Evolutionary conservation across 225 moss, liverwort and hornwort species (phyloP).

Genomic region (Antitrichia curtipendula): DNA sequence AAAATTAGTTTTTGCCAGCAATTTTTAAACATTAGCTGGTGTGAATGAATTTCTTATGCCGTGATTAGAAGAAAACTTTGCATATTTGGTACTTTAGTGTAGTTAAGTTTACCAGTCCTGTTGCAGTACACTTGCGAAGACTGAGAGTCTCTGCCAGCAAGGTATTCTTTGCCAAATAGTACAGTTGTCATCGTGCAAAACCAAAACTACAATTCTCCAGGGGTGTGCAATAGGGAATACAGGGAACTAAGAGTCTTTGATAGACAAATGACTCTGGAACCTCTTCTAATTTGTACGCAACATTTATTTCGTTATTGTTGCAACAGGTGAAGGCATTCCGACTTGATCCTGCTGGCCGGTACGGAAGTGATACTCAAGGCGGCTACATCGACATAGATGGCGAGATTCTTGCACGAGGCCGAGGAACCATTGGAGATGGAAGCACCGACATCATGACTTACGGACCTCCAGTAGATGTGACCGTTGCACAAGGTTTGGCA

Average conservation of each 20-base stretch:
- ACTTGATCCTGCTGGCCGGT: constrained; percentile 52
- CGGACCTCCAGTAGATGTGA: constrained; percentile 61
- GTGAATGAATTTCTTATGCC: neutral
- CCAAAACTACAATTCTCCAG: neutral
- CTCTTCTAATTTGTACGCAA: neutral
- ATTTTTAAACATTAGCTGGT: neutral
- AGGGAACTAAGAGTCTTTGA: neutral
- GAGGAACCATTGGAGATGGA: constrained; percentile 57
- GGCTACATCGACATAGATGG: constrained; percentile 87
- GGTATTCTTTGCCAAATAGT: neutral
- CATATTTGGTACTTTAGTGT: neutral
- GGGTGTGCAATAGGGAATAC: neutral
- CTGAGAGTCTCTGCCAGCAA: neutral
- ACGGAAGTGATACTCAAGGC: constrained; percentile 52
- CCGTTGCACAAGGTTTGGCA: constrained; percentile 64
- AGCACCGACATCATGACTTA: constrained; percentile 78
- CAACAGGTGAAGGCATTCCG: constrained; percentile 84
- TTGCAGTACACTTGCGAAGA: neutral
- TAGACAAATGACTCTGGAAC: neutral
- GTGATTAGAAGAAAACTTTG: neutral
- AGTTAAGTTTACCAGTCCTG: neutral
- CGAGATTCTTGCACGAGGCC: constrained; percentile 74
- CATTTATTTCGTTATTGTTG: neutral
- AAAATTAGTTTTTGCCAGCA: neutral
- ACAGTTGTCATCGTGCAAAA: neutral